Evolutionary conservation across 768 basidiomycete species (phyloP), one percentile per base, ranked within the genome.

Genomic region (Kwoniella shandongensis): DNA sequence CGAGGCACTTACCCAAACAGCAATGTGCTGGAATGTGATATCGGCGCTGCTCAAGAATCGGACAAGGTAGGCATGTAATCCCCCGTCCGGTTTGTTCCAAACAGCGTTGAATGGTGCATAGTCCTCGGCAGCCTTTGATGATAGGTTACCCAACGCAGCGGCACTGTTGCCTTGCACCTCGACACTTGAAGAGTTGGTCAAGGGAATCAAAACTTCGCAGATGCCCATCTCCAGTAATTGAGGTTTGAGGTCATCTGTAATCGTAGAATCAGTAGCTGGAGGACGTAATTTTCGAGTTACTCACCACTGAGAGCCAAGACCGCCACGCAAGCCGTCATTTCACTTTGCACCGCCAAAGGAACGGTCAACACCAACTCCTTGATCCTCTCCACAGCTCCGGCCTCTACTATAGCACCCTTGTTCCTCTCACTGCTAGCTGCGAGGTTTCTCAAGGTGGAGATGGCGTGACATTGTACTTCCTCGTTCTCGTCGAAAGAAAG

Each of bases 81-180:
- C 96, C 18, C 93, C 96, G 54, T 96, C 92, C 6, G 96, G 96
- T 76, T 91, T 88, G 67, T 91, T 89, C 96, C 96, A 98, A 12
- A 97, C 94, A 54, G 91, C 89, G 66, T 91, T 94, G 80, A 99
- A 99, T 0, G 94, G 89, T 36, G 89, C 87, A 74, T 98, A 99
- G 72, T 98, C 96, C 73, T 79, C 79, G 12, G 79, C 78, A 35
- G 76, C 72, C 79, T 96, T 98, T 12, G 94, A 97, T 20, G 96
- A 97, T 47, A 99, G 78, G 77, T 99, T 99, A 15, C 96, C 96
- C 41, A 99, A 82, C 10, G 96, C 96, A 23, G 96, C 96, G 22
- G 96, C 96, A 69, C 90, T 91, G 73, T 99, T 99, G 13, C 96
- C 96, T 77, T 98, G 96, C 1, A 99, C 96, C 76, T 99, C 96